These are phyloP conservation scores for Scheffersomyces cryptocercus DNA, from an alignment of 1,139 yeast genomes.

Conservation along the genomic window DNA sequence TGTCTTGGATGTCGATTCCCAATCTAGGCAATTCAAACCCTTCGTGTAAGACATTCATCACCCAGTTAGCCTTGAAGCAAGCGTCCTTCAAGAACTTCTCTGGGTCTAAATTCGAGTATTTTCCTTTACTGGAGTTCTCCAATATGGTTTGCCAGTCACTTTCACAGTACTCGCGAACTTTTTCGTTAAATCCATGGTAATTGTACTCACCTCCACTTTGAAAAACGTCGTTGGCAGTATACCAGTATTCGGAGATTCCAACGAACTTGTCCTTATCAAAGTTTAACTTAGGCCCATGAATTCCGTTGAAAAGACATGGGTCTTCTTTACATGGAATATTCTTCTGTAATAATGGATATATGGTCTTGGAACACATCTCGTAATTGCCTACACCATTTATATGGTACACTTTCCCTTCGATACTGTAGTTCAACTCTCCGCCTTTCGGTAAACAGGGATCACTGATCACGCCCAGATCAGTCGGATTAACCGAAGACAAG, in stretches of 20 bases:
- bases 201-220: conserved; percentile 77
- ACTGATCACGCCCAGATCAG: conserved; percentile 24
- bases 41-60: conserved; percentile 71
- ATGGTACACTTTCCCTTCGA: conserved; percentile 46
- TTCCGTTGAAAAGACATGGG: conserved; percentile 80
- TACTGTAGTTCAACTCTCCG: conserved; percentile 40
- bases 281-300: conserved; percentile 74
- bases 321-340: conserved; percentile 71
- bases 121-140: conserved; percentile 50
- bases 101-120: conserved; percentile 49
- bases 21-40: conserved; percentile 74
- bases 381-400: conserved; percentile 69
- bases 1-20: conserved; percentile 44
- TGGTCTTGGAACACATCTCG: conserved; percentile 63
- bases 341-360: conserved; percentile 70
- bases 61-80: conserved; percentile 85
- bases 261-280: conserved; percentile 71
- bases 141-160: conserved; percentile 59
- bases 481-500: conserved; percentile 21
- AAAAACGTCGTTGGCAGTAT: conserved; percentile 79
- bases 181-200: conserved; percentile 57
- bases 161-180: conserved; percentile 65
- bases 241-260: conserved; percentile 85
- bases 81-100: conserved; percentile 56
- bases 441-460: conserved; percentile 78